Base-by-base conservation (phyloP, 129 eudicot genomes). In the Deinandra increscens region DNA sequence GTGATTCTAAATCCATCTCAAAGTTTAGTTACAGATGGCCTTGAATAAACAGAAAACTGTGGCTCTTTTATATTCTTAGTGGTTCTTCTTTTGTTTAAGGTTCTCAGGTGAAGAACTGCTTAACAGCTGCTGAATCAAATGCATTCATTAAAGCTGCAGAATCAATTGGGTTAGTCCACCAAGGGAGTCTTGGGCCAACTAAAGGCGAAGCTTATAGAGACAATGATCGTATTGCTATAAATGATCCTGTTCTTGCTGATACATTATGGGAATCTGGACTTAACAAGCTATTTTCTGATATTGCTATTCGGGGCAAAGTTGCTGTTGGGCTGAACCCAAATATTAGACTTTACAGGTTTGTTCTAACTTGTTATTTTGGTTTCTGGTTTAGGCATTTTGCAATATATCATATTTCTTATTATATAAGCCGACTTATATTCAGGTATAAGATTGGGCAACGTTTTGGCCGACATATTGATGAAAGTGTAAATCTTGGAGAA, bases 131-230 rank as follows among this genome's bases (percentile, higher is more conserved):
- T 41, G 95, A 93, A 73, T 94, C 99, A 29, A 90, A 87, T 73
- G 91, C 87, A 31, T 89, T 94, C 8, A 20, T 89, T 14, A 82
- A 71, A 75, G 81, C 74, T 59, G 96, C 99, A 1, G 99, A 94
- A 66, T 71, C 90, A 6, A 78, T 83, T 34, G 99, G 99, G 36
- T 94, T 94, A 81, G 84, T 77, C 12, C 99, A 85, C 78, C 97
- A 94, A 87, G 99, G 99, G 19, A 94, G 99, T 71, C 99, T 84
- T 69, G 99, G 99, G 31, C 99, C 99, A 1, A 48, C 97, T 5
- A 66, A 69, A 41, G 99, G 99, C 15, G 99, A 94, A 75, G 99
- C 99, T 44, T 94, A 81, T 23, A 87, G 99, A 81, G 99, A 94
- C 81, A 94, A 90, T 68, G 97, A 94, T 77, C 88, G 99, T 11